Evolutionary conservation across 352 stramenopile genomes (phyloP), one percentile per base, ranked within the genome.

Genomic region (Pythium plurisporium): DNA sequence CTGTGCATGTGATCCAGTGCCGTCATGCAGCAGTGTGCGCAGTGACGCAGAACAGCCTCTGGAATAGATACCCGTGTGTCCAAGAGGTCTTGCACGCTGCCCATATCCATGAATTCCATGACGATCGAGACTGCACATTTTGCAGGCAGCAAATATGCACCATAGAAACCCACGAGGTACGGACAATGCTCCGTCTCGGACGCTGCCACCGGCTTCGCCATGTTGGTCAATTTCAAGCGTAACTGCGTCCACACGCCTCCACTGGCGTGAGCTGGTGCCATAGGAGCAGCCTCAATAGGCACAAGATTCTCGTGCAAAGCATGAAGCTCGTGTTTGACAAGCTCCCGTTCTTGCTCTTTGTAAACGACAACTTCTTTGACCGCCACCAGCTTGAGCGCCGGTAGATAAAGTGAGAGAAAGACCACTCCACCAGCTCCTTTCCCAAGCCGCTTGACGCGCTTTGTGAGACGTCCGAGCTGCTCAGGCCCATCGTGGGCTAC

Each of bases 101-200:
- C 90, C 54, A 88, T 82, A 44, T 97, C 82, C 89, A 97, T 97
- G 40, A 96, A 97, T 59, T 97, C 89, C 76, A 97, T 92, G 37
- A 95, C 87, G 22, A 97, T 88, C 23, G 74, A 89, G 26, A 97
- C 73, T 0, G 73, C 81, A 23, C 82, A 80, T 45, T 86, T 79
- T 0, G 84, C 64, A 8, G 82, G 75, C 22, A 84, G 88, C 8
- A 89, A 59, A 55, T 92, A 97, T 8, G 87, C 89, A 17, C 91
- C 89, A 46, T 95, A 93, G 61, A 97, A 97, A 2, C 72, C 70
- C n/a, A 97, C 85, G 4, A 96, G 70, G 50, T 90, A 93, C 7
- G 84, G 87, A 58, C 87, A 91, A 4, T 61, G 47, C 4, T n/a
- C 29, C 3, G n/a, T 41, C 30, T 42, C 20, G 19, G 45, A 30